Base-by-base conservation (phyloP, 257 asterid genomes). In the Schizonepeta tenuifolia region DNA sequence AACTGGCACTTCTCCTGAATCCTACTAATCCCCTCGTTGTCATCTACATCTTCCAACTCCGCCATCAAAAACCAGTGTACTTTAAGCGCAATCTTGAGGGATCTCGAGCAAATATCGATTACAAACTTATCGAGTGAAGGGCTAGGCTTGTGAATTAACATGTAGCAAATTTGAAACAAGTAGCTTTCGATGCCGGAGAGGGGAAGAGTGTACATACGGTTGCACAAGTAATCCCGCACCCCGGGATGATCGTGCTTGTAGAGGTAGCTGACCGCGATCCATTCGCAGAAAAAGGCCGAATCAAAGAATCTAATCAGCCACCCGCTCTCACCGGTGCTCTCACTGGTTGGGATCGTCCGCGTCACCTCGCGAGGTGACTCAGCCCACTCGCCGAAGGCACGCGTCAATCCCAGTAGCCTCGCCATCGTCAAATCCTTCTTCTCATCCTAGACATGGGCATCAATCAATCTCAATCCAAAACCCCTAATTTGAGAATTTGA, bases 181-280 rank as follows among this genome's bases (percentile, higher is more conserved):
- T 92, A 92, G 84, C 92, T 86, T 60, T 92, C 96, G 75, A 89
- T 89, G 74, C 98, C 98, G 53, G 96, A 60, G 47, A 92, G 87
- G 13, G 98, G 96, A 71, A 92, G 84, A 61, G 98, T 88, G 68
- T 92, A 92, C 97, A 92, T 92, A 77, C 97, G 89, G 79, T 92
- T 92, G 80, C 97, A 92, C 75, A 92, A 72, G 83, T 92, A 92
- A 71, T 92, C 97, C 51, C 97, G 81, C 67, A 92, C 97, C 46
- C 97, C 97, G 3, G 96, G 83, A 26, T 92, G 97, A 79, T 85
- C 91, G 84, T 92, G 97, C 85, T 88, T 92, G 84, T 92, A 92
- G 61, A 92, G 90, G 83, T 92, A 92, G 85, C 97, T 92, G 57
- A 92, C 97, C 38, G 97, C 97, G 80, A 92, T 92, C 97, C 97